Base-by-base conservation (phyloP, 805 yeast species). In the Komagataella phaffii region DNA sequence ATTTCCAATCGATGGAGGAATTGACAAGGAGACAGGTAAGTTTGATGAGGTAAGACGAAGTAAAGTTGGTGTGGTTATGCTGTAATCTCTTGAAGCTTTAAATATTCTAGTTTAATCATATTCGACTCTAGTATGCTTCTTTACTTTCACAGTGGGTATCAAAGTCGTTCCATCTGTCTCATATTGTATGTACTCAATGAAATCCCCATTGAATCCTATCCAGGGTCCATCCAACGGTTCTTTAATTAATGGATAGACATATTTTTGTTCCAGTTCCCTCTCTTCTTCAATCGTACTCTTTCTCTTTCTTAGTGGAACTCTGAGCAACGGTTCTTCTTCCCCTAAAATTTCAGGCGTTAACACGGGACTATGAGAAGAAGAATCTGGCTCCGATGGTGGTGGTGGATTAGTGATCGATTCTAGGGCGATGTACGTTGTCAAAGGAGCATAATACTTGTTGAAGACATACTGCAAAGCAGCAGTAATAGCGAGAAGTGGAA, bases 31-130 rank as follows among this genome's bases (percentile, higher is more conserved):
- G 48, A 68, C 75, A 2, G 78, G 79, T 49, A 75, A 75, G 51
- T 70, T 78, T 40, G 80, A 78, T 50, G 62, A 68, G 14, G 76
- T 75, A 23, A 70, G 69, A 48, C 73, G 83, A 50, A 88, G 96
- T 66, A 95, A 90, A 7, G 77, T 93, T 43, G 99, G 97, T 56
- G 91, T 87, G 21, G 95, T 93, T 6, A 77, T 93, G 81, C 74
- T 91, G 46, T 89, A 64, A 58, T 17, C 17, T 44, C 19, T 44
- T 44, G 12, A 44, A 7, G 7, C 14, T 44, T 6, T n/a, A 44
- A 18, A 10, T 19, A 44, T n/a, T 44, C 18, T 44, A 18, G 4
- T 17, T 50, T 46, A 61, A 49, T 57, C 59, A 45, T 58, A 61
- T 49, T 62, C 66, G 18, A 56, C 54, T 2, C 52, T 45, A 1